Evolutionary conservation across 768 basidiomycete species (phyloP).

Genomic region (Filobasidium floriforme): DNA sequence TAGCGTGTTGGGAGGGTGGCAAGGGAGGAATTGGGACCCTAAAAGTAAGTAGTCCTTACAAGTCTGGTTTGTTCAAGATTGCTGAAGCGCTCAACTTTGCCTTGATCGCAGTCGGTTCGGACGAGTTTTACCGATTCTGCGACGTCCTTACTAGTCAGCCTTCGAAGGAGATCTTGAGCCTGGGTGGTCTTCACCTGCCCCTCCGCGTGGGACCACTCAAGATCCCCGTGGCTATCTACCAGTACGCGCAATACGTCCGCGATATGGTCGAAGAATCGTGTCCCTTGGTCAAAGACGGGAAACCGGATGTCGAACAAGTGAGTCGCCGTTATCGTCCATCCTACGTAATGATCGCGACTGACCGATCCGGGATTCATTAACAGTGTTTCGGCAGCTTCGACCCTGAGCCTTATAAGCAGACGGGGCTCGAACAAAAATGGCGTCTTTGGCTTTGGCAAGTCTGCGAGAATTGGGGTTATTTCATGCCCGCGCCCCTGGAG

Average conservation of each 20-base stretch:
- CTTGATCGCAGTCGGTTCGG: slow-evolving; percentile 31
- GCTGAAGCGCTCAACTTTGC: neutral
- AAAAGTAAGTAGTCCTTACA: slow-evolving; percentile 38
- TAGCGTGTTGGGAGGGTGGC: slow-evolving; percentile 53
- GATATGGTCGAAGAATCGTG: slow-evolving; percentile 57
- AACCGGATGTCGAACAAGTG: slow-evolving; percentile 51
- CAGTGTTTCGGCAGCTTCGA: slow-evolving; percentile 84
- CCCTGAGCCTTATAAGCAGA: slow-evolving; percentile 58
- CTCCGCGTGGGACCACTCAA: slow-evolving; percentile 1
- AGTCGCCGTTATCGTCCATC: slow-evolving; percentile 24
- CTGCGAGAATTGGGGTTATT: slow-evolving; percentile 94
- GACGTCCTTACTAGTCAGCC: slow-evolving; percentile 33
- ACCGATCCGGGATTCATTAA: neutral
- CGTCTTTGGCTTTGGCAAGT: slow-evolving; percentile 79
- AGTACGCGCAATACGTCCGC: slow-evolving; percentile 71
- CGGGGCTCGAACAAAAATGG: slow-evolving; percentile 66
- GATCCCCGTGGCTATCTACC: slow-evolving; percentile 50
- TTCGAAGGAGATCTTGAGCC: neutral
- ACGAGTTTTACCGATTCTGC: slow-evolving; percentile 37
- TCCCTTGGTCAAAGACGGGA: slow-evolving; percentile 44
- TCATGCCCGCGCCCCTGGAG: slow-evolving; percentile 57
- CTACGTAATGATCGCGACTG: neutral
- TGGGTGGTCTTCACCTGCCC: slow-evolving; percentile 13
- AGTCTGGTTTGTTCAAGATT: neutral
- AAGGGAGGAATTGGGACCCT: slow-evolving; percentile 81